These are phyloP conservation scores for Pelargonium cotyledonis DNA, from an alignment of 441 rosid species.

Conservation along the genomic window DNA sequence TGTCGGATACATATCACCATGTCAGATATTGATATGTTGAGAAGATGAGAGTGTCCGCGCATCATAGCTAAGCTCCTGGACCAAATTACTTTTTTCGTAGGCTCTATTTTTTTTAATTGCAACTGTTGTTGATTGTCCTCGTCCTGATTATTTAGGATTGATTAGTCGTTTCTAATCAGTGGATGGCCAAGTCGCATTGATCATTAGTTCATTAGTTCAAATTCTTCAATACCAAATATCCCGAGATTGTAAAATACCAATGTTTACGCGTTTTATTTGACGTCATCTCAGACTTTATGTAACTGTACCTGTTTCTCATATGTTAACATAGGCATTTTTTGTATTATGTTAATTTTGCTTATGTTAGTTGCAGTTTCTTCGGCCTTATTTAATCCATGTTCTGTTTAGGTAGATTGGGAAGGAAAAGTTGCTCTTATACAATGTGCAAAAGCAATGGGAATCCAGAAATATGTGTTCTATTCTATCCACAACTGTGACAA, in stretches of 20 bases:
- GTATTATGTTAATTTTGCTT: too few species aligned
- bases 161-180: neutral
- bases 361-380: neutral
- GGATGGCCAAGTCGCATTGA: neutral
- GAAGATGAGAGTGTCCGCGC: too few species aligned
- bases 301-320: neutral
- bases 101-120: too few species aligned
- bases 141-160: neutral
- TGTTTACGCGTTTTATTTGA: too few species aligned
- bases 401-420: slow-evolving; percentile 98
- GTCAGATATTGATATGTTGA: too few species aligned
- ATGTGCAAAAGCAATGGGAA: slow-evolving; percentile 94
- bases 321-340: neutral
- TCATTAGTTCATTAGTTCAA: neutral
- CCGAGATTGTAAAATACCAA: neutral
- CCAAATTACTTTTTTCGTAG: too few species aligned
- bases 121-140: neutral
- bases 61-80: too few species aligned
- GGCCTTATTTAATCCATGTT: slow-evolving; percentile 15
- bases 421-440: slow-evolving; percentile 96
- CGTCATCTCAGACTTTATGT: neutral
- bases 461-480: slow-evolving; percentile 74
- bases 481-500: slow-evolving; percentile 94
- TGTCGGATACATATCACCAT: too few species aligned
- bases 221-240: neutral